Evolutionary conservation across 2,329 filamentous ascomycete species (phyloP).

Genomic region (Hypoxylon sp.): DNA sequence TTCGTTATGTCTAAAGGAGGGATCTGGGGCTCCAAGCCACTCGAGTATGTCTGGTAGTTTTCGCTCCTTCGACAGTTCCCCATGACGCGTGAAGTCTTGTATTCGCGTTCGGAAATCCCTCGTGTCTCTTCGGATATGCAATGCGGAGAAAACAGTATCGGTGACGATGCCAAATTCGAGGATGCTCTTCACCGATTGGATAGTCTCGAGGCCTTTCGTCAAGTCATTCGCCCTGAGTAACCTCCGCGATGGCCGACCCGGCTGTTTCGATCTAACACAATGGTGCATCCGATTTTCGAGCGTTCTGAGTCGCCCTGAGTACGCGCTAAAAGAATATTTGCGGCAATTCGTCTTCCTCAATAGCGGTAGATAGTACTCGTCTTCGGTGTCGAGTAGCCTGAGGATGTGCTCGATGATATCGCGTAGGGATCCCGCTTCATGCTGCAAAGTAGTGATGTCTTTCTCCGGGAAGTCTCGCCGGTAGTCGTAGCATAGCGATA

Average conservation of each 20-base stretch:
- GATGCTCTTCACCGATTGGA: conserved; percentile 1
- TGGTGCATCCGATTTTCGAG: conserved; percentile 5
- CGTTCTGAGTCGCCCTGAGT: background rate
- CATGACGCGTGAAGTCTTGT: background rate
- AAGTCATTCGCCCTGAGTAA: background rate
- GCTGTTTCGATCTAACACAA: background rate
- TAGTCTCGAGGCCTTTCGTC: background rate
- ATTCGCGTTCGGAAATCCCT: background rate
- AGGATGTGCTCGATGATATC: conserved; percentile 6
- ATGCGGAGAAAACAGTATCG: conserved; percentile 4
- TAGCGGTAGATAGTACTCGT: background rate
- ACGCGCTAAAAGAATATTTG: background rate
- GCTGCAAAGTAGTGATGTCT: conserved; percentile 3
- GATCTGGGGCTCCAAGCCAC: background rate
- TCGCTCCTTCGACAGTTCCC: background rate
- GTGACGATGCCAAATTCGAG: conserved; percentile 4
- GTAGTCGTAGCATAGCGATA: conserved; percentile 15
- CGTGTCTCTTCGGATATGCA: conserved; percentile 5
- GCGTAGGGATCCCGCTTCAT: conserved; percentile 2
- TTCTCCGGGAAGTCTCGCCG: background rate
- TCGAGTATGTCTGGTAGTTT: background rate
- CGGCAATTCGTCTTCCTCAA: background rate
- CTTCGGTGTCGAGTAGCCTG: conserved; percentile 4
- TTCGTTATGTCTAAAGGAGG: background rate
- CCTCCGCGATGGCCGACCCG: background rate